These are phyloP conservation scores for Plantago rigida DNA, from an alignment of 305 asterid species.

Conservation along the genomic window DNA sequence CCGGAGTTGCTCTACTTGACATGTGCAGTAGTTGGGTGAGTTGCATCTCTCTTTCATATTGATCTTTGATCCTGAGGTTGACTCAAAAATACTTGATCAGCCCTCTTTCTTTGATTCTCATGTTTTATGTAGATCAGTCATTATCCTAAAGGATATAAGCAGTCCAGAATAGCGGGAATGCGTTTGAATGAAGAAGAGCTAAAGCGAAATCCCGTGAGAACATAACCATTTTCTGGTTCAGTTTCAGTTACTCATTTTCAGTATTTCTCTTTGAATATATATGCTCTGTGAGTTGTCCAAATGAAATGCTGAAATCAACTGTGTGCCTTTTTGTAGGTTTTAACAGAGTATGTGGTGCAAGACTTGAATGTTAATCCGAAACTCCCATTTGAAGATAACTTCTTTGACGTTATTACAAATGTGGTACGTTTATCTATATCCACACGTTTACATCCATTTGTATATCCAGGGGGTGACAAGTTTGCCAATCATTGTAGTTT, in stretches of 20 bases:
- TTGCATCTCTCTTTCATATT: conserved; percentile 14
- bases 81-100: neutral
- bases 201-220: conserved; percentile 70
- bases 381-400: conserved; percentile 69
- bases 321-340: conserved; percentile 42
- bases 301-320: no score
- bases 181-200: conserved; percentile 89
- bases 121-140: conserved; percentile 69
- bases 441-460: neutral
- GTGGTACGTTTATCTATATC: conserved; percentile 42
- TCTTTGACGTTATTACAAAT: conserved; percentile 75
- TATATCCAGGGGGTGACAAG: neutral
- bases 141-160: conserved; percentile 85
- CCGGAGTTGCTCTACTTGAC: conserved; percentile 87
- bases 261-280: neutral
- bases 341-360: conserved; percentile 81
- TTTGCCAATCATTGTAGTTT: conserved; percentile 1
- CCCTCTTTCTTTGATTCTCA: conserved; percentile 23
- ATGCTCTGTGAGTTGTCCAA: no score
- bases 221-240: neutral
- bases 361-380: conserved; percentile 72
- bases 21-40: conserved; percentile 97
- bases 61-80: neutral
- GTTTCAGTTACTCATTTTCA: neutral
- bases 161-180: conserved; percentile 70